Conservation (phyloP, 1,284 basidiomycete species). For the Cutaneotrichosporon cyanovorans region DNA sequence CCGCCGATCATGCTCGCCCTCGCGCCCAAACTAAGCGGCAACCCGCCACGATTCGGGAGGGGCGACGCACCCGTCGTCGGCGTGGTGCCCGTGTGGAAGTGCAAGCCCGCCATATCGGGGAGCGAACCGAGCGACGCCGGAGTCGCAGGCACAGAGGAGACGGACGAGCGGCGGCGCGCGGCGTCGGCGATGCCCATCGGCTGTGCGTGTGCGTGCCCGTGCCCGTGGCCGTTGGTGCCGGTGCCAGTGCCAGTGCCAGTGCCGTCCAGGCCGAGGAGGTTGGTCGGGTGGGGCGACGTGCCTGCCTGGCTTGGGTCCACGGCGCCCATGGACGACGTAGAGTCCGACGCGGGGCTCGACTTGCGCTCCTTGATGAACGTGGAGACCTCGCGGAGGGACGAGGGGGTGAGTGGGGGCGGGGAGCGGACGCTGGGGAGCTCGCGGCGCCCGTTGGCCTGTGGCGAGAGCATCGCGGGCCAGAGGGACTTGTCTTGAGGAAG, state of each 20-base stretch:
- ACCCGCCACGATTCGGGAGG: slow-evolving; percentile 22
- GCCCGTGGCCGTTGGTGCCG: too few relatives aligned
- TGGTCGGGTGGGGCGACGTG: slow-evolving; percentile 9
- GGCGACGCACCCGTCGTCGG: slow-evolving; percentile 17
- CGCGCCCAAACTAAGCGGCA: slow-evolving; percentile 20
- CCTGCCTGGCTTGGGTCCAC: slow-evolving; percentile 15
- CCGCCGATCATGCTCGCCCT: slow-evolving; percentile 36
- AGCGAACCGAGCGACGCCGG: slow-evolving; percentile 31
- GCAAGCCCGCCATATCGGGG: slow-evolving; percentile 35
- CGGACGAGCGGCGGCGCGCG: slow-evolving; percentile 13
- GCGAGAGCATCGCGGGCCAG: slow-evolving; percentile 52
- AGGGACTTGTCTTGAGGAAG: slow-evolving; percentile 86
- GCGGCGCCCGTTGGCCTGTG: slow-evolving; percentile 30
- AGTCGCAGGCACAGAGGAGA: slow-evolving; percentile 24
- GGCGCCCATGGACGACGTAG: slow-evolving; percentile 36
- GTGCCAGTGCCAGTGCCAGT: too few relatives aligned
- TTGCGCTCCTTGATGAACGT: slow-evolving; percentile 30
- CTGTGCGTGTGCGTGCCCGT: slow-evolving; percentile 3
- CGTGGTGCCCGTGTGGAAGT: slow-evolving; percentile 27
- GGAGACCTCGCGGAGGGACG: slow-evolving; percentile 27
- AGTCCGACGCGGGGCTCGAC: slow-evolving; percentile 35
- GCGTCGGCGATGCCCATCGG: slow-evolving; percentile 13
- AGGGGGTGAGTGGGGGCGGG: slow-evolving; percentile 35
- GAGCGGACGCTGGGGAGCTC: slow-evolving; percentile 39
- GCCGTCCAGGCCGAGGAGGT: slow-evolving; percentile 5